phyloP scores from a whole-genome alignment of 345 rosid species.

The Draba incana region DNA sequence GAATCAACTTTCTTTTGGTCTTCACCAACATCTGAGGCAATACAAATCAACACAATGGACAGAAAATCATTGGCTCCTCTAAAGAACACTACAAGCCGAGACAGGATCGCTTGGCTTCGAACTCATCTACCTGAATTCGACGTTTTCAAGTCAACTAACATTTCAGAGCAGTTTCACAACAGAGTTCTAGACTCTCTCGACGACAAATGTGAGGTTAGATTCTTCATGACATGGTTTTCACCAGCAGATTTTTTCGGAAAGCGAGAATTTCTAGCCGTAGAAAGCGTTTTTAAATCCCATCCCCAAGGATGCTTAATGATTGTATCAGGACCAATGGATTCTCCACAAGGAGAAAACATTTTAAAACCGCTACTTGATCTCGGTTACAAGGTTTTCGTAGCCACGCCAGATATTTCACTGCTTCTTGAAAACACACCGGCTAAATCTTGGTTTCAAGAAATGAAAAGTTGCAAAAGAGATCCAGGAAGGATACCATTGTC shows the following conservation, averaged over 20 bases:
- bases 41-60: conserved; percentile 40
- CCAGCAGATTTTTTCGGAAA: conserved; percentile 52
- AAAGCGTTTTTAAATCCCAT: conserved; percentile 66
- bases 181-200: conserved; percentile 56
- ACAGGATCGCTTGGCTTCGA: conserved; percentile 56
- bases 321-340: conserved; percentile 67
- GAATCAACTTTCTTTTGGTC: conserved; percentile 21
- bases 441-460: conserved; percentile 62
- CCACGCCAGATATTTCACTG: conserved; percentile 62
- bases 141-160: conserved; percentile 55
- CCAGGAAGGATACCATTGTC: conserved; percentile 76
- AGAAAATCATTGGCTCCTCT: conserved; percentile 52
- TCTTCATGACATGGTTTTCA: conserved; percentile 92
- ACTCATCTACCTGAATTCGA: conserved; percentile 47
- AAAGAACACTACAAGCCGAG: conserved; percentile 46
- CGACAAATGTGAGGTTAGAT: conserved; percentile 53
- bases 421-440: conserved; percentile 71
- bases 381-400: conserved; percentile 54
- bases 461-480: conserved; percentile 64
- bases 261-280: conserved; percentile 61
- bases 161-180: conserved; percentile 53
- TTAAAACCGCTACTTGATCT: conserved; percentile 60
- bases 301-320: conserved; percentile 71
- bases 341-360: conserved; percentile 51
- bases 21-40: conserved; percentile 23